A percentile compares a stretch with the other conserved stretches of the same genome.
Conservation (phyloP, 306 rosid species). For the barrel medic (Medicago truncatula) region MtrunA17r5.0-ANR NC_053045.1:57823501-57824000, state of each 20-base stretch:
- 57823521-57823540: slow-evolving; percentile 13
- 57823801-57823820: not conserved
- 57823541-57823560: not conserved
- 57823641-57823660: slow-evolving; percentile 4
- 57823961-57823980: slow-evolving; percentile 99
- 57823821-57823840: slow-evolving; percentile 19
- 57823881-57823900: slow-evolving; percentile 7
- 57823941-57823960: slow-evolving; percentile 29
- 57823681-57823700: slow-evolving; percentile 7
- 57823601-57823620: slow-evolving; percentile 30
- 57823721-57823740: slow-evolving; percentile 27
- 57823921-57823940: not conserved
- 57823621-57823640: slow-evolving; percentile 18
- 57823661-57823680: slow-evolving; percentile 23
- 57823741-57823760: slow-evolving; percentile 32
- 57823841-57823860: slow-evolving; percentile 34
- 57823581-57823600: slow-evolving; percentile 8
- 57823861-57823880: not conserved
- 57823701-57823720: slow-evolving; percentile 32
- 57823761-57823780: slow-evolving; percentile 2
- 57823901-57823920: not conserved
- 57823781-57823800: not conserved
- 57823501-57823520: slow-evolving; percentile 66
- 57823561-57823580: slow-evolving; percentile 14
- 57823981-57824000: slow-evolving; percentile 91